Percentiles rank a stretch among this genome's conserved stretches.
phyloP scores from a whole-genome alignment of 2,329 filamentous ascomycete genomes.

The Aspergillus terreus region DNA sequence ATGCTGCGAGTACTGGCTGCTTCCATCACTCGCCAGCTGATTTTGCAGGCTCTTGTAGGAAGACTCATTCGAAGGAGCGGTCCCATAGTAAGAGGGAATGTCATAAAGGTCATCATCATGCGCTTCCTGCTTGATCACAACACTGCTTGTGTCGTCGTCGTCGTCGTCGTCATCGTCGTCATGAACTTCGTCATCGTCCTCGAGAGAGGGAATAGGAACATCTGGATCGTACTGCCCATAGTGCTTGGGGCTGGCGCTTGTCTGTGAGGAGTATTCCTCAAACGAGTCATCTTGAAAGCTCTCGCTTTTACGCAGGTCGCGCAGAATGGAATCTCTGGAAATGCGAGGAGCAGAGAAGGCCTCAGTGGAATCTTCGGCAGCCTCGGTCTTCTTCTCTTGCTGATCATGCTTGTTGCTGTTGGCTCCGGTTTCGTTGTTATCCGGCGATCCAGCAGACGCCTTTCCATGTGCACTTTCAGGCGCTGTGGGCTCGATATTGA shows the following conservation, averaged over 20 bases:
- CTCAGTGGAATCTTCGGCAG: conserved; percentile 52
- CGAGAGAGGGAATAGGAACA: conserved; percentile 81
- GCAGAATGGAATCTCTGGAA: conserved; percentile 88
- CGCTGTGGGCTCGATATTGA: not conserved
- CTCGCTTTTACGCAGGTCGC: conserved; percentile 72
- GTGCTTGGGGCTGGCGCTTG: conserved; percentile 57
- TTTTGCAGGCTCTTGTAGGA: conserved; percentile 26
- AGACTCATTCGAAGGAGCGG: conserved; percentile 35
- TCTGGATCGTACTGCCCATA: conserved; percentile 73
- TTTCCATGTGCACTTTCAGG: not conserved
- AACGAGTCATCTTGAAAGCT: conserved; percentile 59
- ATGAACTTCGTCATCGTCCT: conserved; percentile 53
- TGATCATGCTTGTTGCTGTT: conserved; percentile 37
- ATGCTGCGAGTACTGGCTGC: conserved; percentile 52
- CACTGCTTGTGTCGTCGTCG: conserved; percentile 53
- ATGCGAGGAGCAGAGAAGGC: conserved; percentile 67
- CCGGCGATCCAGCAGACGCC: not conserved
- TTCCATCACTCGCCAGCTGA: conserved; percentile 49
- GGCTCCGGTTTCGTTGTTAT: conserved; percentile 19
- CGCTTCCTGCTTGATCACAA: conserved; percentile 64
- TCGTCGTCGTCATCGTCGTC: conserved; percentile 47
- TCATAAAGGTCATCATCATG: conserved; percentile 60
- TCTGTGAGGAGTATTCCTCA: conserved; percentile 62
- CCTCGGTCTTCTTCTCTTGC: conserved; percentile 2
- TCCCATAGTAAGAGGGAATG: conserved; percentile 64